These are phyloP conservation scores for Chenopodium formosanum DNA, from an alignment of 148 eudicot genomes.

Conservation along the genomic window DNA sequence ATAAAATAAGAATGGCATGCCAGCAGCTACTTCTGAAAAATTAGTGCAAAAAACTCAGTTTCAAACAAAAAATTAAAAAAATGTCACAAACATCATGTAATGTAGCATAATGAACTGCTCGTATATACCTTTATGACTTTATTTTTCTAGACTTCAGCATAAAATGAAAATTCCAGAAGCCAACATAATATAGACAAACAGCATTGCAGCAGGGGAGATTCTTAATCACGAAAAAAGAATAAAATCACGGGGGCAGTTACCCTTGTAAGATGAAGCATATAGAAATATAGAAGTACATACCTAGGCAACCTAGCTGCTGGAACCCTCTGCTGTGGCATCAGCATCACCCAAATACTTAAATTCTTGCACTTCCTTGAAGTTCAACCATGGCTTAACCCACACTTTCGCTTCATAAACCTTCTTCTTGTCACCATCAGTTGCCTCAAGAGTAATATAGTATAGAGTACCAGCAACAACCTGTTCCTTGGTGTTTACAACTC, in stretches of 20 bases:
- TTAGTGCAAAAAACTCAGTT: background rate
- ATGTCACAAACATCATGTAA: too few relatives aligned
- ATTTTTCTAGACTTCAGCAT: background rate
- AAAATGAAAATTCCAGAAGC: background rate
- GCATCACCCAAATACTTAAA: slow-evolving; percentile 45
- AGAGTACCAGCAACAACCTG: slow-evolving; percentile 65
- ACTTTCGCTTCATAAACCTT: slow-evolving; percentile 61
- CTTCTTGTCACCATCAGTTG: slow-evolving; percentile 41
- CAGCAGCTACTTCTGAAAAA: background rate
- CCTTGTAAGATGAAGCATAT: background rate
- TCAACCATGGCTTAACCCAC: slow-evolving; percentile 63
- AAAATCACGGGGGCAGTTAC: background rate
- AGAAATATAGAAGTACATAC: background rate
- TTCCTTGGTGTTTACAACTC: slow-evolving; percentile 49
- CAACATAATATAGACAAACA: background rate
- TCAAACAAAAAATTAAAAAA: too few relatives aligned
- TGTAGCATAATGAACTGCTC: background rate
- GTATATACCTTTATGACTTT: background rate
- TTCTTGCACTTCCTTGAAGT: slow-evolving; percentile 61
- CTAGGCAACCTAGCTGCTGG: slow-evolving; percentile 27
- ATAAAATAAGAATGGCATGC: background rate
- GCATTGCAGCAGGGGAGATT: background rate
- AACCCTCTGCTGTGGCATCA: slow-evolving; percentile 27
- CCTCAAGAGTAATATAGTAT: slow-evolving; percentile 57
- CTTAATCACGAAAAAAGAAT: background rate